These are phyloP conservation scores for Malassezia globosa DNA, from an alignment of 1,284 basidiomycete genomes.

Conservation along the genomic window DNA sequence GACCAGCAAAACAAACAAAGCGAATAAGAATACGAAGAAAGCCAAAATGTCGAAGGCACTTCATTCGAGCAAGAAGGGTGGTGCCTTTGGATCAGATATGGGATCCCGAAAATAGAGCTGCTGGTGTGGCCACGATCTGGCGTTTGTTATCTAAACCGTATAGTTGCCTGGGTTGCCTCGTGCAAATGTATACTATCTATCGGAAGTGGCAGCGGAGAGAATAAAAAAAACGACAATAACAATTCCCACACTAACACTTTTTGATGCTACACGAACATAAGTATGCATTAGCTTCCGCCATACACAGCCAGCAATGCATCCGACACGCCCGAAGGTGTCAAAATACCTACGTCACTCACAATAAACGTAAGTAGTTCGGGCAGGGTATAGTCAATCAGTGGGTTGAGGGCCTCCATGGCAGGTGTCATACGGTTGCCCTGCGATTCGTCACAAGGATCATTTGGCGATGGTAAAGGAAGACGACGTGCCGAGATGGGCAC, in stretches of 20 bases:
- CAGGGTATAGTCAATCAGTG: conserved; percentile 41
- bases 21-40: conserved; percentile 18
- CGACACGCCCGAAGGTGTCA: conserved; percentile 81
- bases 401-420: conserved; percentile 35
- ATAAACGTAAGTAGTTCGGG: conserved; percentile 74
- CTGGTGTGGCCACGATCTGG: background rate
- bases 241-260: too few species aligned
- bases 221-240: too few species aligned
- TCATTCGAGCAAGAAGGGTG: conserved; percentile 3
- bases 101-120: conserved; percentile 3
- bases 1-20: conserved; percentile 7
- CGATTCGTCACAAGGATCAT: background rate
- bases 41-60: conserved; percentile 13
- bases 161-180: too few species aligned
- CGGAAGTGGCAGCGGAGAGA: too few species aligned
- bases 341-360: conserved; percentile 78
- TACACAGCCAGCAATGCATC: conserved; percentile 84
- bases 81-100: conserved; percentile 22
- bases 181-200: too few species aligned
- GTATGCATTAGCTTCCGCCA: conserved; percentile 23
- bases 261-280: background rate
- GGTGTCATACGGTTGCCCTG: conserved; percentile 22
- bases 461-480: conserved; percentile 24
- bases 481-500: conserved; percentile 53
- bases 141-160: too few species aligned